Evolutionary conservation across 2,329 filamentous ascomycete genomes (phyloP), one percentile per base, ranked within the genome.

Genomic region (Sclerotinia trifoliorum): DNA sequence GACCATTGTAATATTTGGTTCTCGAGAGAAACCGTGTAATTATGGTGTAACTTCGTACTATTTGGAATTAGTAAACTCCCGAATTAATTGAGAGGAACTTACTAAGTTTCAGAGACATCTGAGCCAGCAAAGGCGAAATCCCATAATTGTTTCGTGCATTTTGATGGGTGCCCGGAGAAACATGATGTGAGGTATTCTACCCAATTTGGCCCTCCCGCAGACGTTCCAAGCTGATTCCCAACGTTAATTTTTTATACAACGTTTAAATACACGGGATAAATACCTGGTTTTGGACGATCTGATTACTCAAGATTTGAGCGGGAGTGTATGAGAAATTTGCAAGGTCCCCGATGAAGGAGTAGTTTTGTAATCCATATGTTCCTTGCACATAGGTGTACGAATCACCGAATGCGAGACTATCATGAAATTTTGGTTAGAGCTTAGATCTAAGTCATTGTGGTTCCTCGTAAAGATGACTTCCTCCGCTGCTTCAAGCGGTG

Each of bases 121-220:
- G 83, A 79, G 3, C 84, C 84, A 0, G 82, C 84, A 69, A 85
- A 86, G 0, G 84, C 84, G 72, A 86, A 86, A 67, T 86, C 81
- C 84, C 84, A 86, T 0, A 86, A 78, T 65, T 85, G 82, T 15
- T 76, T 78, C 13, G 78, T 70, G 72, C 84, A 86, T 26, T 77
- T 76, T 35, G 75, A 74, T 2, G 83, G 83, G 4, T 81, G 73
- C 10, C 82, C 82, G 19, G 78, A 74, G n/a, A 81, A 83, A 72
- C 85, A 86, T 1, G 77, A 75, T 8, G 84, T 86, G 29, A 86
- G 77, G 66, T 80, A 82, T 72, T 86, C 83, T 6, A 85, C 79
- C 83, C 84, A 86, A 67, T 86, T 67, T 24, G 65, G 65, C 1
- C 65, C 65, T 3, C 65, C 65, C 8, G 65, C 65, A 2, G 65